A percentile compares a stretch with the other conserved stretches of the same genome.
These are phyloP conservation scores for Sergeia podlipaevii DNA, from an alignment of 208 protist species.

Conservation along the genomic window DNA sequence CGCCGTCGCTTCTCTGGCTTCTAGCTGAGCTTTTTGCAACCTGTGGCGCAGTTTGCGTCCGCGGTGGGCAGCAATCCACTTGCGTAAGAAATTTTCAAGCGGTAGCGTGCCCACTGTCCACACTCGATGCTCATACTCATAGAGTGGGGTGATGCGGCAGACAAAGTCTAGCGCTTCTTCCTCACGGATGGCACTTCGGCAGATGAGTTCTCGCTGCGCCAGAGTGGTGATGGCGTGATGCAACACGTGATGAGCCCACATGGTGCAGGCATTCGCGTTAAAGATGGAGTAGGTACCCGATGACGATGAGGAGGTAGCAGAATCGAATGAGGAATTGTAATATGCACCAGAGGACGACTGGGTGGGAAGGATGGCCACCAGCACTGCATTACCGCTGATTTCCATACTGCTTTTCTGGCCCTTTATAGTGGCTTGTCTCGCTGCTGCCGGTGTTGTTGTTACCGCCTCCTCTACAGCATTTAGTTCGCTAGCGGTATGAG, in stretches of 20 bases:
- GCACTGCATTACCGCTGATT: no score
- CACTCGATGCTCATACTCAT: conserved; percentile 21
- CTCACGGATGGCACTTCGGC: conserved; percentile 16
- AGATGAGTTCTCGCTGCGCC: conserved; percentile 25
- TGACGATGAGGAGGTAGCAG: no score
- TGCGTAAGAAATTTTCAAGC: conserved; percentile 24
- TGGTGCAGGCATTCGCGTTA: no score
- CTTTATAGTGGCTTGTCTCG: no score
- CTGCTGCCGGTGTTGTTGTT: no score
- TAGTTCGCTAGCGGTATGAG: no score
- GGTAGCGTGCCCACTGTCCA: conserved; percentile 24
- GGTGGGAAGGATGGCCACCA: no score
- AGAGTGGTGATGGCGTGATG: neutral
- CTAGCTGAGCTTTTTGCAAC: conserved; percentile 8
- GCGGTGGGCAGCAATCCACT: conserved; percentile 27
- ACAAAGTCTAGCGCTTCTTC: conserved; percentile 11
- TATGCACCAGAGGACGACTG: no score
- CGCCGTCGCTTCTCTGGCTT: conserved; percentile 14
- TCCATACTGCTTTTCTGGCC: no score
- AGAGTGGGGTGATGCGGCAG: conserved; percentile 5
- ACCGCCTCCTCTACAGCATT: no score
- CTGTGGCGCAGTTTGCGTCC: conserved; percentile 18
- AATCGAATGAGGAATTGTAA: no score
- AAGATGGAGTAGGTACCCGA: no score
- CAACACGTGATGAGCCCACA: conserved; percentile 11